phyloP scores from a whole-genome alignment of 164 flowering plant species.

The Euptelea pleiosperma region DNA sequence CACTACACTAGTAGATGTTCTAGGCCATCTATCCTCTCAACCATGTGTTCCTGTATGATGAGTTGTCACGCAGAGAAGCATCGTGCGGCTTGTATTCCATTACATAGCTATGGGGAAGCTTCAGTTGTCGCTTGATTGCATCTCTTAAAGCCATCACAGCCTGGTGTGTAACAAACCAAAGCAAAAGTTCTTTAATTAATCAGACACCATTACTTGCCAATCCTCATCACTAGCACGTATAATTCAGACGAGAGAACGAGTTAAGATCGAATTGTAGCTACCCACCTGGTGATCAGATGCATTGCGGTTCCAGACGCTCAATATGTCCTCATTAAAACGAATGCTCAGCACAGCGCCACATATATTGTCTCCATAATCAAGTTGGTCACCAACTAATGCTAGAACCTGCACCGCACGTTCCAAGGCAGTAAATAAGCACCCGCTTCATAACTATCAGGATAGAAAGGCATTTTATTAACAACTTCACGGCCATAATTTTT shows the following conservation, averaged over 20 bases:
- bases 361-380: constrained; percentile 81
- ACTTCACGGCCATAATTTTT: background rate
- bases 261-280: background rate
- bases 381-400: constrained; percentile 91
- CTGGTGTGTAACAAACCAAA: constrained; percentile 30
- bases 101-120: constrained; percentile 84
- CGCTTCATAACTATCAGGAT: too few relatives aligned
- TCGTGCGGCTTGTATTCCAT: constrained; percentile 99
- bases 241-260: background rate
- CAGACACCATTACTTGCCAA: background rate
- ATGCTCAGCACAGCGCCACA: constrained; percentile 95
- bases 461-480: background rate
- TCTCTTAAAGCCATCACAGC: constrained; percentile 91
- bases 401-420: constrained; percentile 56
- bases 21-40: constrained; percentile 58
- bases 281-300: constrained; percentile 93
- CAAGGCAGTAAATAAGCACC: too few relatives aligned
- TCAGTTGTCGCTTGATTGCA: constrained; percentile 78
- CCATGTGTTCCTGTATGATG: constrained; percentile 94
- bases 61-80: constrained; percentile 87
- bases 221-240: background rate
- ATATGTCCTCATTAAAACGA: constrained; percentile 87
- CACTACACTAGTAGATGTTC: background rate
- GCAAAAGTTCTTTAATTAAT: constrained; percentile 8
- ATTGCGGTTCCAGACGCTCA: constrained; percentile 95